These are phyloP conservation scores for Trichoderma guizhouense DNA, from an alignment of 2,329 filamentous ascomycete genomes.

Conservation along the genomic window DNA sequence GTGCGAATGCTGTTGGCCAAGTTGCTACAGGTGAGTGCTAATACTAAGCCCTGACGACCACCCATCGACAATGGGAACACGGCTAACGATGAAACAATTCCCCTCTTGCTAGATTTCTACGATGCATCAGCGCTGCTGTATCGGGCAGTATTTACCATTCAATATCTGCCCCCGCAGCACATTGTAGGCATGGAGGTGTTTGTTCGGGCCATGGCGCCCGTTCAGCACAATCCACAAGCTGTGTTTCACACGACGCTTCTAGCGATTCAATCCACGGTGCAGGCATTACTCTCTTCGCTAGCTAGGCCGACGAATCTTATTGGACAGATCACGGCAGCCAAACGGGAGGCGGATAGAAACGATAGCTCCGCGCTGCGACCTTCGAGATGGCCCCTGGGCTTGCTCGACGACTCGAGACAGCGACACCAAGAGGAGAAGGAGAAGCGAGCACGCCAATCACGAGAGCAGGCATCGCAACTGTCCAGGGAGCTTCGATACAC, in stretches of 20 bases:
- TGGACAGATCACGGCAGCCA: constrained; percentile 67
- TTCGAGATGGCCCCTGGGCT: constrained; percentile 73
- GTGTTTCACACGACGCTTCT: constrained; percentile 73
- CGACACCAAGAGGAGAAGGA: constrained; percentile 80
- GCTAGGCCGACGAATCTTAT: constrained; percentile 77
- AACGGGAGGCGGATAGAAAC: constrained; percentile 74
- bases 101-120: constrained; percentile 55
- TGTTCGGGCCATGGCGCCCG: constrained; percentile 60
- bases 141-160: constrained; percentile 51
- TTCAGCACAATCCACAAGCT: constrained; percentile 69
- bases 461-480: constrained; percentile 68
- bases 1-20: constrained; percentile 70
- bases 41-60: neutral
- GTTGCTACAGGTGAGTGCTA: constrained; percentile 53
- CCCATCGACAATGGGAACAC: neutral
- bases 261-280: constrained; percentile 78
- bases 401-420: constrained; percentile 84
- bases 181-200: constrained; percentile 70
- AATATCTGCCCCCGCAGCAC: constrained; percentile 67
- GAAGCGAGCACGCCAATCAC: constrained; percentile 68
- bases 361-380: constrained; percentile 70
- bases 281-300: constrained; percentile 75
- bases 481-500: constrained; percentile 83
- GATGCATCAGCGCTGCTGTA: constrained; percentile 60
- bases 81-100: neutral